A percentile compares a stretch with the other conserved stretches of the same genome.
Evolutionary conservation across 2,329 filamentous ascomycete genomes (phyloP).

Genomic region (Fusarium cicatricum): DNA sequence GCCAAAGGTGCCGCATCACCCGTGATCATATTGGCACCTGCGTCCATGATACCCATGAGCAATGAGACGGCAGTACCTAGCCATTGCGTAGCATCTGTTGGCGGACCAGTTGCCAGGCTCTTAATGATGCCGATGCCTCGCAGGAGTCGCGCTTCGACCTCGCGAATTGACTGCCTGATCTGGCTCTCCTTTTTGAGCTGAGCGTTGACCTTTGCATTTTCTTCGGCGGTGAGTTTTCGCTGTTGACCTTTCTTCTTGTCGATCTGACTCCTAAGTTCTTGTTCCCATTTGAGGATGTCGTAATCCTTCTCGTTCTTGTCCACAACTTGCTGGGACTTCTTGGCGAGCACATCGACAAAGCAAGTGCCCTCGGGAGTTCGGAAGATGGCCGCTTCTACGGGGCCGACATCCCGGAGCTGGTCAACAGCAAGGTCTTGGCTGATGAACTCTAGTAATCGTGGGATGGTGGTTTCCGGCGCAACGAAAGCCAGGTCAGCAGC

Average conservation of each 20-base stretch:
- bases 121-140: conserved; percentile 88
- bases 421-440: conserved; percentile 74
- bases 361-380: conserved; percentile 87
- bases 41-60: conserved; percentile 77
- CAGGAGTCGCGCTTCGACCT: conserved; percentile 74
- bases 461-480: conserved; percentile 81
- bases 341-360: conserved; percentile 90
- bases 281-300: conserved; percentile 96
- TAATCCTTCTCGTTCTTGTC: conserved; percentile 96
- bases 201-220: conserved; percentile 87
- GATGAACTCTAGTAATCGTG: conserved; percentile 78
- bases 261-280: conserved; percentile 85
- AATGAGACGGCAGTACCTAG: conserved; percentile 81
- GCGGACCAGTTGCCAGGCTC: conserved; percentile 83
- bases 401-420: conserved; percentile 77
- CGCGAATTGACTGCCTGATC: conserved; percentile 77
- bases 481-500: conserved; percentile 94
- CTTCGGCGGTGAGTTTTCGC: conserved; percentile 90
- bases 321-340: conserved; percentile 73
- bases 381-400: conserved; percentile 91
- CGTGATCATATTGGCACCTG: conserved; percentile 82
- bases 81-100: conserved; percentile 89
- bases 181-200: conserved; percentile 87
- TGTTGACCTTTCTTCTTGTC: conserved; percentile 93
- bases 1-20: conserved; percentile 80